These are phyloP conservation scores for Rhizopus delemar DNA, from an alignment of 371 early-diverging fungal genomes.

Conservation along the genomic window DNA sequence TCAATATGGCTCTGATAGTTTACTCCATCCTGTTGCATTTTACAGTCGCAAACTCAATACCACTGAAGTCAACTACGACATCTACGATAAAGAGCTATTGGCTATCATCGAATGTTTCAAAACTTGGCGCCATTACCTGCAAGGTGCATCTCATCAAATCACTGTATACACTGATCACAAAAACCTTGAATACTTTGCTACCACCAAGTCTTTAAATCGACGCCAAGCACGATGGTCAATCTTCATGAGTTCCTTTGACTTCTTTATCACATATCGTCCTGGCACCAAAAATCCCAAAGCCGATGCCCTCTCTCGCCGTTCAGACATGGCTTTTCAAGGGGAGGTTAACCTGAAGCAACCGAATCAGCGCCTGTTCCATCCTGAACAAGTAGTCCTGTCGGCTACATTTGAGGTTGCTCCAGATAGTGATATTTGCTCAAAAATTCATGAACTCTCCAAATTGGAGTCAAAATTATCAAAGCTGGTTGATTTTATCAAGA, in stretches of 20 bases:
- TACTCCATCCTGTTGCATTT: slow-evolving; percentile 44
- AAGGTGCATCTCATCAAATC: slow-evolving; percentile 25
- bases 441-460: not conserved
- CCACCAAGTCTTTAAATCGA: slow-evolving; percentile 27
- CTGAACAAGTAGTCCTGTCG: not conserved
- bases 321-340: slow-evolving; percentile 15
- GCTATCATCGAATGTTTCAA: slow-evolving; percentile 45
- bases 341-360: slow-evolving; percentile 10
- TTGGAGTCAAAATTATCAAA: not conserved
- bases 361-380: slow-evolving; percentile 2
- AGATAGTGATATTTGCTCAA: not conserved
- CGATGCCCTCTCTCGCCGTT: slow-evolving; percentile 51
- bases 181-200: slow-evolving; percentile 43
- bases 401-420: slow-evolving; percentile 7
- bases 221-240: slow-evolving; percentile 44
- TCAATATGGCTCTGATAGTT: slow-evolving; percentile 30
- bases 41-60: slow-evolving; percentile 30
- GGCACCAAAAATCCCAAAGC: slow-evolving; percentile 41
- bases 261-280: slow-evolving; percentile 37
- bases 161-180: slow-evolving; percentile 53
- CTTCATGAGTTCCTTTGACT: slow-evolving; percentile 35
- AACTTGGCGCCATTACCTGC: slow-evolving; percentile 47
- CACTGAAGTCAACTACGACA: slow-evolving; percentile 45
- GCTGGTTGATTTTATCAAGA: not conserved
- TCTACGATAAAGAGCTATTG: slow-evolving; percentile 55